Evolutionary conservation across 169 alveolate genomes (phyloP), one percentile per base, ranked within the genome.

Genomic region (Ichthyophthirius multifiliis): DNA sequence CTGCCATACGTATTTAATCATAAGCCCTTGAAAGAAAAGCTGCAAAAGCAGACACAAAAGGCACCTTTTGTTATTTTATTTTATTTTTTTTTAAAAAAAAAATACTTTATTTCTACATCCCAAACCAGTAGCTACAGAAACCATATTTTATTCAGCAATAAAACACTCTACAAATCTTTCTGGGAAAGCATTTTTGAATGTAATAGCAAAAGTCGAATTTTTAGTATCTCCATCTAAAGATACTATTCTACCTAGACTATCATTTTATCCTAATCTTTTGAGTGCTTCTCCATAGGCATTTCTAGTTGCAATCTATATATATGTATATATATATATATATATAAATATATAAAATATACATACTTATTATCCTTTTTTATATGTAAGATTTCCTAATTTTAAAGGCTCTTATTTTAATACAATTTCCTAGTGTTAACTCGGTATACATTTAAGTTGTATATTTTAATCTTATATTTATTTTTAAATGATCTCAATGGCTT

Each of bases 1-100:
- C 91, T 16, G 83, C 89, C 88, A 89, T 79, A 82, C 94, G 82
- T 62, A 89, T 85, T n/a, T 85, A 76, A 73, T 89, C 94, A 63
- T 31, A 85, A 31, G 88, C 90, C 78, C 94, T 82, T 1, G 94
- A 44, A 55, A 85, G 83, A 86, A 89, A 89, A n/a, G 90, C 83
- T 31, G 89, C 87, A 79, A 89, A 89, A 20, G 91, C 76, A 31
- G 91, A 79, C 43, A 84, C 80, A 77, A 89, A 89, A 37, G 91
- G 92, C 46, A 84, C 64, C 74, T 78, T 27, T 55, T 27, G 4
- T n/a, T 5, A 5, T 45, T 12, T 45, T 10, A 45, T 45, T 45
- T 45, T 27, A 18, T 45, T 5, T 10, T 16, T 55, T 27, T 27
- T 20, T 27, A 18, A 55, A 3, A 4, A 6, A 45, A 6, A 45